Evolutionary conservation across 176 grass and related monocot genomes (phyloP).

Genomic region (Hordeum marinum): DNA sequence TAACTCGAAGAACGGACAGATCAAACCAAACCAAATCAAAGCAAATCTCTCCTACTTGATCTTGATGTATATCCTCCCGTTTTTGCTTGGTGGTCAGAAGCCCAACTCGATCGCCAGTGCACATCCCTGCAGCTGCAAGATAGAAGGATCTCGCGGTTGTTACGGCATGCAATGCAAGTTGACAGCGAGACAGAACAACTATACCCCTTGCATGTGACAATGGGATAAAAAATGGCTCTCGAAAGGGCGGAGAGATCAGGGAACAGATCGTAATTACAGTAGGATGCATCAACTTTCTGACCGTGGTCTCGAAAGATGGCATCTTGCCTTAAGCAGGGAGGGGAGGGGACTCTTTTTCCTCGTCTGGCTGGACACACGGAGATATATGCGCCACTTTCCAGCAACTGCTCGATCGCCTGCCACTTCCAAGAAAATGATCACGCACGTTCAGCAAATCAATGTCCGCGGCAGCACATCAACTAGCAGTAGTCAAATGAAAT

Average conservation of each 20-base stretch:
- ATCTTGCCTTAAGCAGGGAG: background rate
- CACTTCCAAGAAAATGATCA: background rate
- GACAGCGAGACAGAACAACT: background rate
- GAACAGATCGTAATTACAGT: background rate
- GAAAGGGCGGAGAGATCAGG: background rate
- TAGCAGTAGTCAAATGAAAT: background rate
- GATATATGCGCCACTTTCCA: background rate
- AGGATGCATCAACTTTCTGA: background rate
- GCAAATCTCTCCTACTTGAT: background rate
- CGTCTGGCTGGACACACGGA: background rate
- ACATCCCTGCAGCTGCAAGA: background rate
- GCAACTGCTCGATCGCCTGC: background rate
- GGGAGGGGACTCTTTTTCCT: background rate
- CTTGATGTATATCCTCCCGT: background rate
- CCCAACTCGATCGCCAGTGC: background rate
- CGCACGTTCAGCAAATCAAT: background rate
- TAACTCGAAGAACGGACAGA: background rate
- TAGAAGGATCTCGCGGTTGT: background rate
- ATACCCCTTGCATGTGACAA: background rate
- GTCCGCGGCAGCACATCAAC: background rate
- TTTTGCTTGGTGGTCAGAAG: background rate
- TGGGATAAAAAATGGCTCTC: background rate
- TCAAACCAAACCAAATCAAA: background rate
- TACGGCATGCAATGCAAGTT: background rate
- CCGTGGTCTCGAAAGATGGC: background rate